These are phyloP conservation scores for Colletotrichum horii DNA, from an alignment of 2,329 filamentous ascomycete genomes.

Conservation along the genomic window DNA sequence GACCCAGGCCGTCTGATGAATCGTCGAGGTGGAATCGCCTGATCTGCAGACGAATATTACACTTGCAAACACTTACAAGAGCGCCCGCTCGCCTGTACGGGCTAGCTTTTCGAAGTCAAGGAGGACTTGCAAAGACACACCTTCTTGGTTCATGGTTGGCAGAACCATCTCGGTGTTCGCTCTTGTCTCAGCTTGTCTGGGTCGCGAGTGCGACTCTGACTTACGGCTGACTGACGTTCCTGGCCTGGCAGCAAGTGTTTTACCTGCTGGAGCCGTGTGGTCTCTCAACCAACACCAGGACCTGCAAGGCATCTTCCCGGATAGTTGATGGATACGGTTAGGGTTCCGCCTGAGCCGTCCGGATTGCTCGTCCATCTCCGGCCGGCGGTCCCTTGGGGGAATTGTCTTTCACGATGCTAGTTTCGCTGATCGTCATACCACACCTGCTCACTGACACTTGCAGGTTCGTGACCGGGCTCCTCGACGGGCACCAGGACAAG, in stretches of 20 bases:
- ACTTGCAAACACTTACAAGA: not conserved
- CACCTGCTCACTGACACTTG: not conserved
- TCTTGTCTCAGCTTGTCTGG: slow-evolving; percentile 1
- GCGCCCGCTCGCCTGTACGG: not conserved
- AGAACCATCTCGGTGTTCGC: not conserved
- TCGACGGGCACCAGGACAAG: slow-evolving; percentile 75
- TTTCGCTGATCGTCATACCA: not conserved
- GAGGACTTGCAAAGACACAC: not conserved
- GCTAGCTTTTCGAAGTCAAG: not conserved
- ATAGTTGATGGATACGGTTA: not conserved
- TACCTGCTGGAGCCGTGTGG: not conserved
- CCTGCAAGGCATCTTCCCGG: not conserved
- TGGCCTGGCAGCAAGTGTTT: not conserved
- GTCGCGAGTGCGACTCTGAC: not conserved
- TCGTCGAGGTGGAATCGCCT: not conserved
- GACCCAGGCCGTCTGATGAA: slow-evolving; percentile 4
- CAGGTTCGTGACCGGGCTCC: slow-evolving; percentile 81
- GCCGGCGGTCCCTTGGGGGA: not conserved
- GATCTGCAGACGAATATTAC: not conserved
- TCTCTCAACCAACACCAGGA: not conserved
- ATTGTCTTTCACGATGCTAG: not conserved
- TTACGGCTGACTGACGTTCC: not conserved
- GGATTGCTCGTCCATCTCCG: not conserved
- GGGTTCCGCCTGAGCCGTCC: not conserved
- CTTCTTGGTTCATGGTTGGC: not conserved